Conservation (phyloP, 768 basidiomycete species). For the Pleurotus pulmonarius region DNA sequence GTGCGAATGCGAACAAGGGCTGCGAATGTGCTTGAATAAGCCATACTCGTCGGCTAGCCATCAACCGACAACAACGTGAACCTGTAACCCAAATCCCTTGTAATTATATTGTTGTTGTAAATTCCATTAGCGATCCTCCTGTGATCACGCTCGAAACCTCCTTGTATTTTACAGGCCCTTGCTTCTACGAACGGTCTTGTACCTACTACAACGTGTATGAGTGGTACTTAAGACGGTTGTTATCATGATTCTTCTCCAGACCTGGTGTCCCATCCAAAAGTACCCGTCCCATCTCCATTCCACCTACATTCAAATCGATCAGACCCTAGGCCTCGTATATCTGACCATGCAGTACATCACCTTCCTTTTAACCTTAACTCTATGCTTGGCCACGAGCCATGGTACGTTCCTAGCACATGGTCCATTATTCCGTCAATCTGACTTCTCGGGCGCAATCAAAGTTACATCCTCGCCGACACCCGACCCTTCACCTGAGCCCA, state of each 20-base stretch:
- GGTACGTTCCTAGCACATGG: no score
- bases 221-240: background rate
- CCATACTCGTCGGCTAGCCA: background rate
- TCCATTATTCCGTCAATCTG: background rate
- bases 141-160: background rate
- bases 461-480: slow-evolving; percentile 9
- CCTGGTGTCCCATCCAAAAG: background rate
- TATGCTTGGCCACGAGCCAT: background rate
- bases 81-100: background rate
- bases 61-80: background rate
- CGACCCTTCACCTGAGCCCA: slow-evolving; percentile 16
- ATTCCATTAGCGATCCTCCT: background rate
- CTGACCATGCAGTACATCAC: background rate
- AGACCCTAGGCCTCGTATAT: no score
- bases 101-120: background rate
- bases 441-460: background rate
- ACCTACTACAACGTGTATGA: background rate
- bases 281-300: background rate
- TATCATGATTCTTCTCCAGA: background rate
- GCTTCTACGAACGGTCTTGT: background rate
- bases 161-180: background rate
- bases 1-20: slow-evolving; percentile 24
- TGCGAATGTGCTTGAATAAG: slow-evolving; percentile 23
- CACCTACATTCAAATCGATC: background rate
- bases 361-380: background rate